These are phyloP conservation scores for Glycine soja DNA, from an alignment of 306 rosid species.

Conservation along the genomic window DNA sequence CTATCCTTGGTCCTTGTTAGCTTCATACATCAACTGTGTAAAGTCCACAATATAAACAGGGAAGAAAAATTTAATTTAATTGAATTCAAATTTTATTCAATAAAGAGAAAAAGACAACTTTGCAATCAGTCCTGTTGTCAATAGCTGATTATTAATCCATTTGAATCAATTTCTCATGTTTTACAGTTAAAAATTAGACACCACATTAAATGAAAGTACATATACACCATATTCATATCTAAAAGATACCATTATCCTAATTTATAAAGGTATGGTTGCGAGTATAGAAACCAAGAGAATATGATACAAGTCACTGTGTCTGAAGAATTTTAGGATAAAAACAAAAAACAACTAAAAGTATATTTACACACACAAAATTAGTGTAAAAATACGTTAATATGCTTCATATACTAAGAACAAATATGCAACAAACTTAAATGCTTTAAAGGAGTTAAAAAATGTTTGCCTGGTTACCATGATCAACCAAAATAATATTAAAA, in stretches of 20 bases:
- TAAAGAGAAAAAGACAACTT: constrained; percentile 8
- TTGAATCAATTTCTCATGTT: constrained; percentile 1
- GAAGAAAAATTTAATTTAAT: background rate
- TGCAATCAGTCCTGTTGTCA: background rate
- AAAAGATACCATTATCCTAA: background rate
- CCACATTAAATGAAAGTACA: background rate
- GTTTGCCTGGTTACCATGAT: background rate
- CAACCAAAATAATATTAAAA: background rate
- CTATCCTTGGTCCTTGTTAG: constrained; percentile 1
- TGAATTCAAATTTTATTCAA: background rate
- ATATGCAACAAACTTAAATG: background rate
- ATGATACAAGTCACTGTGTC: background rate
- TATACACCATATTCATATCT: too few relatives aligned
- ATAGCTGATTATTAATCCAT: background rate
- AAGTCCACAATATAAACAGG: background rate
- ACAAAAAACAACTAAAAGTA: background rate
- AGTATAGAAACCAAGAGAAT: background rate
- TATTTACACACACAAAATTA: background rate
- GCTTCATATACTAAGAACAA: background rate
- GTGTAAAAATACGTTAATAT: background rate
- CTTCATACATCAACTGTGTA: background rate
- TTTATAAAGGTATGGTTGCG: background rate
- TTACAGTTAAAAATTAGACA: background rate
- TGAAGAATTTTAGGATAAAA: background rate
- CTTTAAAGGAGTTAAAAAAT: constrained; percentile 2